phyloP scores from a whole-genome alignment of 208 protist genomes.

The Acanthamoeba healyi region DNA sequence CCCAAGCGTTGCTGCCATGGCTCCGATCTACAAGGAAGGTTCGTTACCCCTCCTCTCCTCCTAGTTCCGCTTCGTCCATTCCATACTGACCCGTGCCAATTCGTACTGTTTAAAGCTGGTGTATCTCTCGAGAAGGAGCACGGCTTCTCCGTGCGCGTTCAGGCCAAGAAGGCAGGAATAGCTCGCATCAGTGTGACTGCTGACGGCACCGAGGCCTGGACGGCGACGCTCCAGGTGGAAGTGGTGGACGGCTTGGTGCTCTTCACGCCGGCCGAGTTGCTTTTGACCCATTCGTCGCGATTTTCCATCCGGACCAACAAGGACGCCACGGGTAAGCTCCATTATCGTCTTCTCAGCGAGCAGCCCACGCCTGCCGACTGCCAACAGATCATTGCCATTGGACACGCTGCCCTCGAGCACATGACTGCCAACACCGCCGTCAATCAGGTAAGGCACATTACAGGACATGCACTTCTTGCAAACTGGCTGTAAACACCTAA shows the following conservation, averaged over 20 bases:
- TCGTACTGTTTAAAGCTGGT: slow-evolving; percentile 22
- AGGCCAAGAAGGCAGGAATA: slow-evolving; percentile 36
- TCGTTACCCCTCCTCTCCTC: not conserved
- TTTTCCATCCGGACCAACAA: slow-evolving; percentile 70
- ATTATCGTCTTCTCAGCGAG: slow-evolving; percentile 62
- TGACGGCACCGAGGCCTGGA: slow-evolving; percentile 59
- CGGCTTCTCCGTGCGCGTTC: slow-evolving; percentile 63
- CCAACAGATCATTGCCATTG: slow-evolving; percentile 33
- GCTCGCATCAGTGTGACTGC: slow-evolving; percentile 68
- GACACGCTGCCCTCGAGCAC: slow-evolving; percentile 22
- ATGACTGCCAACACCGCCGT: slow-evolving; percentile 24
- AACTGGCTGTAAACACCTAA: no score
- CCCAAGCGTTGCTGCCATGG: slow-evolving; percentile 31
- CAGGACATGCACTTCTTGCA: no score
- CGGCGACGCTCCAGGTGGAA: slow-evolving; percentile 10
- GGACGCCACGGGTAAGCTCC: slow-evolving; percentile 67
- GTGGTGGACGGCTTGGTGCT: slow-evolving; percentile 66
- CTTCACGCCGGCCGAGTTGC: slow-evolving; percentile 51
- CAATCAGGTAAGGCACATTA: slow-evolving; percentile 61
- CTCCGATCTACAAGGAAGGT: slow-evolving; percentile 69
- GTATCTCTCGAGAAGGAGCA: slow-evolving; percentile 72
- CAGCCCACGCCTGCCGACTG: slow-evolving; percentile 60
- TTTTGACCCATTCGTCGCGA: slow-evolving; percentile 39
- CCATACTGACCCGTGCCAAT: not conserved
- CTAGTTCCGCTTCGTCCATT: not conserved